phyloP scores from a whole-genome alignment of 805 yeast genomes.

The Candida montana region DNA sequence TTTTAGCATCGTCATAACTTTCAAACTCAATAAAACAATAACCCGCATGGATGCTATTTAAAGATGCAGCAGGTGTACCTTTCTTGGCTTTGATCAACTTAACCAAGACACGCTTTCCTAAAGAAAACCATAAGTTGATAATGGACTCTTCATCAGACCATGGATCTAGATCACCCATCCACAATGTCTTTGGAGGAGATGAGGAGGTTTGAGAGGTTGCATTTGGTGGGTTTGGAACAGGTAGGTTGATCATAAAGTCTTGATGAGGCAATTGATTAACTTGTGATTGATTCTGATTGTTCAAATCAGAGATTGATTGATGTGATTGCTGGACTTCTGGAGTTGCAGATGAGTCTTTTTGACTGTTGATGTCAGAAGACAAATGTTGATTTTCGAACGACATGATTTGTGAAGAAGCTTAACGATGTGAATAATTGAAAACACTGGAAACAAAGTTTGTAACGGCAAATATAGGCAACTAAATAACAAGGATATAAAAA shows the following conservation, averaged over 20 bases:
- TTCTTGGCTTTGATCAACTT: slow-evolving; percentile 56
- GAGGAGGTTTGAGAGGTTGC: slow-evolving; percentile 39
- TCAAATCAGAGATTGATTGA: slow-evolving; percentile 6
- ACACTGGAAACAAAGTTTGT: neutral
- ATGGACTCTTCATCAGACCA: slow-evolving; percentile 65
- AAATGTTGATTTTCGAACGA: slow-evolving; percentile 7
- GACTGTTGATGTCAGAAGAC: slow-evolving; percentile 1
- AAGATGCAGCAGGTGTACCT: slow-evolving; percentile 30
- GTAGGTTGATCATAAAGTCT: slow-evolving; percentile 22
- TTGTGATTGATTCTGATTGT: slow-evolving; percentile 8
- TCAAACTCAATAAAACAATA: slow-evolving; percentile 78
- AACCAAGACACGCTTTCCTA: slow-evolving; percentile 53
- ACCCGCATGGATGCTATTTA: slow-evolving; percentile 45
- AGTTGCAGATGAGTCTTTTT: slow-evolving; percentile 7
- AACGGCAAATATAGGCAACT: neutral
- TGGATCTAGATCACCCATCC: slow-evolving; percentile 89
- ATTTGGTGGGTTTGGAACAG: slow-evolving; percentile 51
- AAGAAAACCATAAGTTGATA: slow-evolving; percentile 52
- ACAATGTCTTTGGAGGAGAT: slow-evolving; percentile 61
- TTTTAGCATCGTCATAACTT: slow-evolving; percentile 61
- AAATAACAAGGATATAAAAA: too few species aligned
- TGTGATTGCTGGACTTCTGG: slow-evolving; percentile 9
- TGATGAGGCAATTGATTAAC: slow-evolving; percentile 23
- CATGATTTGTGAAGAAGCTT: neutral
- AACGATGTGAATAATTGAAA: neutral